Conservation (phyloP, 1,284 basidiomycete species). For the Cutaneotrichosporon dermatis region DNA sequence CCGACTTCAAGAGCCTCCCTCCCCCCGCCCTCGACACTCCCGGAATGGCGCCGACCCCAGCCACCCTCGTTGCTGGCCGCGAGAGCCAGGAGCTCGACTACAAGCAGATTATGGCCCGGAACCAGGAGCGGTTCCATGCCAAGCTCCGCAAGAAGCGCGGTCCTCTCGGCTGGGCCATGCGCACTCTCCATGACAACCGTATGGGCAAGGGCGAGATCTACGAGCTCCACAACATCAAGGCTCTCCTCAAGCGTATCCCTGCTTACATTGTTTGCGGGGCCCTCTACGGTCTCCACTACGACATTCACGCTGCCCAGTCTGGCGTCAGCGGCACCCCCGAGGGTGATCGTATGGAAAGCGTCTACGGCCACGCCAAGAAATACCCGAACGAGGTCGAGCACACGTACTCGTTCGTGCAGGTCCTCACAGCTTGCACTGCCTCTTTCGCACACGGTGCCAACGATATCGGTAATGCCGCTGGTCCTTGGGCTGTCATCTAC, state of each 20-base stretch:
- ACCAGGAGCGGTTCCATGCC: constrained; percentile 31
- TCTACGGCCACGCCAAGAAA: constrained; percentile 33
- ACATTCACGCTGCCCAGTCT: constrained; percentile 47
- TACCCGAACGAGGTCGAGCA: constrained; percentile 53
- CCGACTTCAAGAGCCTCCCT: constrained; percentile 23
- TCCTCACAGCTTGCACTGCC: constrained; percentile 52
- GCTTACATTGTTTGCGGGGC: constrained; percentile 26
- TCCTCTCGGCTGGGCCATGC: constrained; percentile 40
- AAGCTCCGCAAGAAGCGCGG: constrained; percentile 29
- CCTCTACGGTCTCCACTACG: constrained; percentile 40
- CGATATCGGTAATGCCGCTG: constrained; percentile 50
- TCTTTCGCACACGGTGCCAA: constrained; percentile 52
- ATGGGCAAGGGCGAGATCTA: constrained; percentile 35
- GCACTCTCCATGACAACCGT: constrained; percentile 34
- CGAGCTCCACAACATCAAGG: constrained; percentile 33
- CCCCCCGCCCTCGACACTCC: constrained; percentile 19
- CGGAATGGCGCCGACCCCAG: constrained; percentile 1
- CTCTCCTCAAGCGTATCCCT: constrained; percentile 29
- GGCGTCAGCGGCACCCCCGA: constrained; percentile 45
- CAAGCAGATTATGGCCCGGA: constrained; percentile 25
- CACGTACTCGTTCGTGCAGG: constrained; percentile 52
- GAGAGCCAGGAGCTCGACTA: constrained; percentile 17
- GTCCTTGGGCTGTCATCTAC: constrained; percentile 50
- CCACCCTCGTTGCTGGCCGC: not conserved
- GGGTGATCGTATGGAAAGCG: constrained; percentile 41